These are phyloP conservation scores for Rhododendron ferrugineum DNA, from an alignment of 148 eudicot genomes.

Conservation along the genomic window DNA sequence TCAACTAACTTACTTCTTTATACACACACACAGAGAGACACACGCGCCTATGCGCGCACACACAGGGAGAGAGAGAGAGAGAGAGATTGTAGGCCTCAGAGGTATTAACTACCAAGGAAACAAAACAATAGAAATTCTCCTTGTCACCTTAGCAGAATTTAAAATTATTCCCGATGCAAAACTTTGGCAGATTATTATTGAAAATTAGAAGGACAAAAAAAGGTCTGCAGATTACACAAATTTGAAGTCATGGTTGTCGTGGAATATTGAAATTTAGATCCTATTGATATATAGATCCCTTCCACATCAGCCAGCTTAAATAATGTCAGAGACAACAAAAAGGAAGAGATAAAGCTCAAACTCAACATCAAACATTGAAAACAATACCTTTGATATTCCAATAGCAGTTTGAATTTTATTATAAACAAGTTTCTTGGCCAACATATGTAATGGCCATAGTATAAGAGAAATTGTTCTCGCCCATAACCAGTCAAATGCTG, in stretches of 20 bases:
- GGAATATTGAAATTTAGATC: background rate
- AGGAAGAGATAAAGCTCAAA: background rate
- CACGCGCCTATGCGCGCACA: too few relatives aligned
- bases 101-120: background rate
- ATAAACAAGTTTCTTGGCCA: constrained; percentile 70
- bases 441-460: constrained; percentile 69
- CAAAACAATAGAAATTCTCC: background rate
- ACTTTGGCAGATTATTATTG: background rate
- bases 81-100: background rate
- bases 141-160: background rate
- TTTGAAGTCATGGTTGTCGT: background rate
- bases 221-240: background rate
- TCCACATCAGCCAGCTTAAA: background rate
- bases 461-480: constrained; percentile 64
- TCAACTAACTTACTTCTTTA: background rate
- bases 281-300: background rate
- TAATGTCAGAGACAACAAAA: background rate
- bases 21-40: background rate
- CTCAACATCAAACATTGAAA: background rate
- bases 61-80: too few relatives aligned
- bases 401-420: constrained; percentile 74
- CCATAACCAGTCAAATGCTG: constrained; percentile 64
- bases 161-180: background rate
- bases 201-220: background rate
- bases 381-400: constrained; percentile 81